phyloP scores from a whole-genome alignment of 805 yeast genomes.

The Helenozyma rhizophorensis region DNA sequence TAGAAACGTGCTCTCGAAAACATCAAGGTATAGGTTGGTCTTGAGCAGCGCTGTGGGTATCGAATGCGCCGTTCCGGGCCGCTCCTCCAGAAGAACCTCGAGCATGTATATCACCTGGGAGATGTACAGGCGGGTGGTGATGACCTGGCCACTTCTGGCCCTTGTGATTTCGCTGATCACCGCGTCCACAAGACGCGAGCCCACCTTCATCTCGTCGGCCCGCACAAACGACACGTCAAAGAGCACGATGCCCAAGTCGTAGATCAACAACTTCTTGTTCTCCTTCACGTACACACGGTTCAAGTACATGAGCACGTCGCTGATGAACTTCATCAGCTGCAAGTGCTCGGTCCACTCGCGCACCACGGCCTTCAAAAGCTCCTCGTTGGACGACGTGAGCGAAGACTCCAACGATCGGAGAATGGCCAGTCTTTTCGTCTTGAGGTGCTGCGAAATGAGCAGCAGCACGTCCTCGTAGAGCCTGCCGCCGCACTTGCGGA shows the following conservation, averaged over 20 bases:
- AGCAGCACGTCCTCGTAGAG: conserved; percentile 58
- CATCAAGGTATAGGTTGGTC: conserved; percentile 55
- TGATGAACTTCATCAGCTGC: conserved; percentile 67
- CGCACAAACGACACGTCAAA: conserved; percentile 61
- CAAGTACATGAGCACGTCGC: conserved; percentile 82
- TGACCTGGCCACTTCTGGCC: conserved; percentile 50
- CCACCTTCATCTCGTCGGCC: conserved; percentile 46
- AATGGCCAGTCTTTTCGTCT: conserved; percentile 16
- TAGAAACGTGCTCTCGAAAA: conserved; percentile 65
- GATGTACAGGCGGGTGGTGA: conserved; percentile 54
- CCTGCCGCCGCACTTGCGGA: conserved; percentile 62
- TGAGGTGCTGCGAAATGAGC: conserved; percentile 46
- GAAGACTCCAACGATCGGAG: conserved; percentile 14
- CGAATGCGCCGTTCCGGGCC: conserved; percentile 4
- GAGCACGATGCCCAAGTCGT: conserved; percentile 67
- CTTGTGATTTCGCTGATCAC: conserved; percentile 53
- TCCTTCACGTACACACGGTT: conserved; percentile 82
- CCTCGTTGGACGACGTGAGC: conserved; percentile 19
- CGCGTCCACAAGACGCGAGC: conserved; percentile 43
- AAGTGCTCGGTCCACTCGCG: conserved; percentile 69
- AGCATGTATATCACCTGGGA: conserved; percentile 66
- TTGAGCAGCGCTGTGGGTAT: conserved; percentile 17
- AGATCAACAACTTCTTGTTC: conserved; percentile 54
- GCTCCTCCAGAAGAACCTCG: conserved; percentile 52
- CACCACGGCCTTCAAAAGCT: conserved; percentile 33